Conservation (phyloP, 2,329 filamentous ascomycete species). For the Beauveria asiatica region DNA sequence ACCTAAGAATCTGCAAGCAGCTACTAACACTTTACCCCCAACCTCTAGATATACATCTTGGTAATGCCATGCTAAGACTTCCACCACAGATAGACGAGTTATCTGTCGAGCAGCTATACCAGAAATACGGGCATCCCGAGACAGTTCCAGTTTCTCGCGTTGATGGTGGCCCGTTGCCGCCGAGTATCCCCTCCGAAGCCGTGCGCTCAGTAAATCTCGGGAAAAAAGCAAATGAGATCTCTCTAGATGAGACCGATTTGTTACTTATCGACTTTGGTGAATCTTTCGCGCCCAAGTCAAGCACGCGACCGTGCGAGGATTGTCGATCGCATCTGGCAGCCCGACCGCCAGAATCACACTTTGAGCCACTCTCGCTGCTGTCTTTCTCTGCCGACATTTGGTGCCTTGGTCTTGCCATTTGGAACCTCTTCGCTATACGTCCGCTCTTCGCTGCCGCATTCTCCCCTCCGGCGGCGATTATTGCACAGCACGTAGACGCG, state of each 20-base stretch:
- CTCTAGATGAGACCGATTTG: not conserved
- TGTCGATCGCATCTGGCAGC: constrained; percentile 14
- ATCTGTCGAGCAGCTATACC: constrained; percentile 23
- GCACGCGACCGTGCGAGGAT: constrained; percentile 17
- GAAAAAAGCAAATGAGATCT: not conserved
- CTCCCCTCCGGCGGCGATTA: constrained; percentile 14
- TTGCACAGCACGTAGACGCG: constrained; percentile 18
- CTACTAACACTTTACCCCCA: not conserved
- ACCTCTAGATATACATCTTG: constrained; percentile 19
- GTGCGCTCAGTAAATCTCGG: not conserved
- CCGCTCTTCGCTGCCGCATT: constrained; percentile 16
- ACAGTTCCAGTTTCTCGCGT: constrained; percentile 18
- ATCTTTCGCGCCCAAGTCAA: constrained; percentile 18
- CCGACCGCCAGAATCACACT: constrained; percentile 7
- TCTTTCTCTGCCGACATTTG: constrained; percentile 16
- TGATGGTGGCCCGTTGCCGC: constrained; percentile 12
- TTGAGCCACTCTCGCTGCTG: constrained; percentile 1
- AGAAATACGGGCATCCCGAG: constrained; percentile 22
- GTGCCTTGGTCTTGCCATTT: constrained; percentile 16
- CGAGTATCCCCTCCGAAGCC: not conserved
- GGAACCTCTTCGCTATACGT: constrained; percentile 18
- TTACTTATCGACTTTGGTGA: constrained; percentile 28
- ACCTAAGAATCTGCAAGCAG: not conserved
- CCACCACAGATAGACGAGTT: constrained; percentile 17
- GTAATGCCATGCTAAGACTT: constrained; percentile 15